Conservation (phyloP, 2,329 filamentous ascomycete species). For the Macrophomina tecta region DNA sequence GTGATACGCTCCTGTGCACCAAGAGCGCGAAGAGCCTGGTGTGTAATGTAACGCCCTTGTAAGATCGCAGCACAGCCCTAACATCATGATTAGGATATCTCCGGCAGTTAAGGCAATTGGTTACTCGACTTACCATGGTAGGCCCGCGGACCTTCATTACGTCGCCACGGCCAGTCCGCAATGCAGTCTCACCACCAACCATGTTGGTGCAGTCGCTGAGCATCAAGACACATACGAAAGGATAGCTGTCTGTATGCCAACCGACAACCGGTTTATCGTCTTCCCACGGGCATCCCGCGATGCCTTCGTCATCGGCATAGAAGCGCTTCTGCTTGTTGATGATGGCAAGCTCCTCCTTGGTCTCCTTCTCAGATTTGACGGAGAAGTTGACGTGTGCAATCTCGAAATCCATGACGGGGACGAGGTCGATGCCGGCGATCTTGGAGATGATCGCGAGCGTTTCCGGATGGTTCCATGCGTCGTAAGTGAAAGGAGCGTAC, state of each 20-base stretch:
- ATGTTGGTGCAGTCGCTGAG: constrained; percentile 67
- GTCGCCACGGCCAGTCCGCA: constrained; percentile 61
- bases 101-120: not conserved
- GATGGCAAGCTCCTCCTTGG: constrained; percentile 50
- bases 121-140: constrained; percentile 57
- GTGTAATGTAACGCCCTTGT: constrained; percentile 71
- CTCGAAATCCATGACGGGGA: constrained; percentile 64
- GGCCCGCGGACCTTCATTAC: constrained; percentile 66
- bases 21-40: constrained; percentile 65
- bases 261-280: constrained; percentile 63
- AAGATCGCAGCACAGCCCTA: constrained; percentile 69
- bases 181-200: constrained; percentile 69
- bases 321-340: constrained; percentile 46
- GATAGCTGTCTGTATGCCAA: constrained; percentile 70
- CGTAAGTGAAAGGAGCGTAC: constrained; percentile 69
- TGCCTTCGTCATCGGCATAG: constrained; percentile 50
- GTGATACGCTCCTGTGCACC: constrained; percentile 67
- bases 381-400: constrained; percentile 65
- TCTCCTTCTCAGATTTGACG: constrained; percentile 56
- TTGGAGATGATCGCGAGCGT: constrained; percentile 61
- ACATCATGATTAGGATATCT: constrained; percentile 28
- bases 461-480: constrained; percentile 64
- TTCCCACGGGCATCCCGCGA: constrained; percentile 50
- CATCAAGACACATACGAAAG: constrained; percentile 74
- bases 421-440: constrained; percentile 64